Evolutionary conservation across 495 filamentous ascomycete species (phyloP), one percentile per base, ranked within the genome.

Genomic region (Pyrenopolyporus hunteri): DNA sequence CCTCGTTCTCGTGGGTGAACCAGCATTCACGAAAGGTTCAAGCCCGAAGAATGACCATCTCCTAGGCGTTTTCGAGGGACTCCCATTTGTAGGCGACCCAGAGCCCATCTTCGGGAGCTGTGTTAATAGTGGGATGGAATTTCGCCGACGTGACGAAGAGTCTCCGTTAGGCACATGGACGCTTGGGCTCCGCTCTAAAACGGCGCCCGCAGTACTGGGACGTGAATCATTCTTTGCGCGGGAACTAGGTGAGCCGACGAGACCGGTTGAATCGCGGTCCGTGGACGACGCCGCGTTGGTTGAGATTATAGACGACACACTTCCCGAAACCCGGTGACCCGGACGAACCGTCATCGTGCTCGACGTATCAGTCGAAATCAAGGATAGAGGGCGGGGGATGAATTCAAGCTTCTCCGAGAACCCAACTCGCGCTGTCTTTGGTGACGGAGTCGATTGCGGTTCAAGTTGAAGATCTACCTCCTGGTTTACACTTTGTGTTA

Each of bases 301-400:
- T 42, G 84, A 85, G 7, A 84, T 73, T 36, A 89, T 71, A 2
- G 87, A 87, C 0, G 84, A 86, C 5, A 88, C 81, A 56, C 83
- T 88, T 20, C 82, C 83, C 7, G 83, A 82, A 20, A 87, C 78
- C 11, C 83, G 87, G 64, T 91, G 84, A 37, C 80, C 80, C 8
- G 78, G 85, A 25, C 85, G 80, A 14, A 86, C 74, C 3, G 82
- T 87, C 20, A 83, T 70, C 17, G 82, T 91, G 60, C 84, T 90
- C 37, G 88, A 85, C 0, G 88, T 87, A 56, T 92, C 89, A 6
- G 84, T 87, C 1, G 89, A 93, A 6, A 90, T 81, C 6, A 89
- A 79, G 7, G 90, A 92, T 6, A 89, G 70, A 0, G 89, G 89
- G 6, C 88, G 83, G 4, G 87, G 87, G 53, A 90, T 90, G 63